Conservation (phyloP, 805 yeast genomes). For the Candida tammaniensis region DNA sequence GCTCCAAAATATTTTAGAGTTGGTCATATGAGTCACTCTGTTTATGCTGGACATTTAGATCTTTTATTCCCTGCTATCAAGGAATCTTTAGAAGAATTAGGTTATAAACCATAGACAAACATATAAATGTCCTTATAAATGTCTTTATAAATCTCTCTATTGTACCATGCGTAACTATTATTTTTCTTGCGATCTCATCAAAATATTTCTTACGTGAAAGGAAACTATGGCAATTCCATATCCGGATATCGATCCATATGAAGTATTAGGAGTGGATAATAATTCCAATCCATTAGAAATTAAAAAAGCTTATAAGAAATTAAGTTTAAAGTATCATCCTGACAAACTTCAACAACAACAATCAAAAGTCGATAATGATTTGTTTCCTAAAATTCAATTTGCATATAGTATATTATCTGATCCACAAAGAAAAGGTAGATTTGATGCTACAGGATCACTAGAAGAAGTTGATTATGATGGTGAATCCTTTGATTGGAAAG, state of each 20-base stretch:
- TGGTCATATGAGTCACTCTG: constrained; percentile 92
- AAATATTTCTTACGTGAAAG: too few species aligned
- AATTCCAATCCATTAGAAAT: constrained; percentile 50
- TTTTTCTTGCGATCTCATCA: not conserved
- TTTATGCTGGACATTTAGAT: constrained; percentile 42
- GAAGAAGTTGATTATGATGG: constrained; percentile 37
- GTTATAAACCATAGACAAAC: constrained; percentile 4
- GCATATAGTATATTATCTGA: constrained; percentile 72
- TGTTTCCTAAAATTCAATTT: constrained; percentile 69
- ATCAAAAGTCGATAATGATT: not conserved
- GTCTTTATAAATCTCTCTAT: too few species aligned
- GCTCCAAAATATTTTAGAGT: constrained; percentile 83
- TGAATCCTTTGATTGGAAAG: constrained; percentile 54
- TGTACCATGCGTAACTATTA: not conserved
- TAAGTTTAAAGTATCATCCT: constrained; percentile 67
- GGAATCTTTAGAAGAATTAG: constrained; percentile 27
- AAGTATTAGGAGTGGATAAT: constrained; percentile 40
- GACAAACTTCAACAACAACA: constrained; percentile 51
- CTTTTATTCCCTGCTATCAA: constrained; percentile 30
- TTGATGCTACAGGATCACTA: constrained; percentile 69
- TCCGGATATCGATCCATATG: constrained; percentile 64
- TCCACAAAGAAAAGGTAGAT: constrained; percentile 49
- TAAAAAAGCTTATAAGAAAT: constrained; percentile 63
- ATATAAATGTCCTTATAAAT: too few species aligned
- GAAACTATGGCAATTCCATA: constrained; percentile 38